Evolutionary conservation across 768 basidiomycete genomes (phyloP), one percentile per base, ranked within the genome.

Genomic region (Tylopilus felleus): DNA sequence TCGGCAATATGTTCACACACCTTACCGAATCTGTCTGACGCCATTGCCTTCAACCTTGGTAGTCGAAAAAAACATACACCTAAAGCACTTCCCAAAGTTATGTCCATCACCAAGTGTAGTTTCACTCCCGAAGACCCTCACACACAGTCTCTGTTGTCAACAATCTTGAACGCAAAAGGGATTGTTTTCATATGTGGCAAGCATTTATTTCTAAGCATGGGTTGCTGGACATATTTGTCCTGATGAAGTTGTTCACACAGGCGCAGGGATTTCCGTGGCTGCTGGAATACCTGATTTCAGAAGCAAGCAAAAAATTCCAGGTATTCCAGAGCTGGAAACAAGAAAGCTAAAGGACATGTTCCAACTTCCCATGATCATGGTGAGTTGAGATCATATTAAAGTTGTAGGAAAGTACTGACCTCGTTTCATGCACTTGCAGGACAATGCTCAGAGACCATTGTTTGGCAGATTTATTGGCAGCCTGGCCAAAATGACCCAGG

Each of bases 131-230:
- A 29, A 29, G 29, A 29, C 10, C 2, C 29, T 9, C 29, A 29
- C 2, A 29, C 10, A 29, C 29, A 9, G 9, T 6, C 29, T 9
- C 7, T 29, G 29, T 29, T 9, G 9, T 29, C 29, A 29, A 9
- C 10, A 2, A 29, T 29, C 29, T 29, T 29, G 29, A 9, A 12
- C 10, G 29, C 51, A 10, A 51, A 48, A 21, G 52, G 49, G 1
- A 51, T 60, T n/a, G 17, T 60, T 25, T 33, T 60, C 12, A 54
- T 60, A 54, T 60, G 52, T 45, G 59, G 56, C 29, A 53, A 57
- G 35, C 7, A 28, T 21, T 5, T 4, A 16, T 29, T 17, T 3
- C 8, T 21, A 25, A 19, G 10, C 25, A 6, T 6, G 8, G 8
- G 13, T 36, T 7, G 1, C 8, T 8, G 2, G 9, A 9, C 10